These are phyloP conservation scores for Picea glauca DNA, from an alignment of 75 land plant species.

Conservation along the genomic window DNA sequence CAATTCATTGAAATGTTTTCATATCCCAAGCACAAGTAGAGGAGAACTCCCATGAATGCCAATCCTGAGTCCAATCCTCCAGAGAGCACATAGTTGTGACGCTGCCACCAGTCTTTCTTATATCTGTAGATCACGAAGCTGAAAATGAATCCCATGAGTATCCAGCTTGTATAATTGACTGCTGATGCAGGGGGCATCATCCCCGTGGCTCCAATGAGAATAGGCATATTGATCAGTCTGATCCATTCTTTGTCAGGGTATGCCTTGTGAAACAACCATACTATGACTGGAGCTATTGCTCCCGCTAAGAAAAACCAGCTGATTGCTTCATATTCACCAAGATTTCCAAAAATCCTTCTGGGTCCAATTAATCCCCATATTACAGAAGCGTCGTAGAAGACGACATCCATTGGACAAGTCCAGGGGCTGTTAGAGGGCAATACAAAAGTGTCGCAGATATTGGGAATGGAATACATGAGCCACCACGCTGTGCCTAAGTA, in stretches of 20 bases:
- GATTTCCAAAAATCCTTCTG: constrained; percentile 69
- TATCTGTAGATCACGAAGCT: constrained; percentile 58
- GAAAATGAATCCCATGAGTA: constrained; percentile 60
- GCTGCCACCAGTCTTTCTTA: constrained; percentile 62
- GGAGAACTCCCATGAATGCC: constrained; percentile 82
- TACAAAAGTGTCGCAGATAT: constrained; percentile 48
- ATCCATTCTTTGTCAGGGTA: constrained; percentile 73
- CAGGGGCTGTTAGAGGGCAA: constrained; percentile 68
- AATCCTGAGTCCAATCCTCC: constrained; percentile 91
- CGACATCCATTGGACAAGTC: constrained; percentile 77
- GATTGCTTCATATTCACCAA: constrained; percentile 50
- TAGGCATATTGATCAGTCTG: constrained; percentile 67
- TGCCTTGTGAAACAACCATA: constrained; percentile 53
- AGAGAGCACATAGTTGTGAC: constrained; percentile 80
- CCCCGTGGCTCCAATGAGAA: constrained; percentile 64
- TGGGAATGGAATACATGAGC: constrained; percentile 57
- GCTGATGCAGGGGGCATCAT: constrained; percentile 88
- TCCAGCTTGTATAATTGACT: constrained; percentile 87
- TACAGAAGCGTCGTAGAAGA: constrained; percentile 89
- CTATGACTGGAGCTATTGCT: constrained; percentile 70
- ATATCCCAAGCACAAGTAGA: constrained; percentile 50
- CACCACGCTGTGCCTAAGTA: constrained; percentile 77
- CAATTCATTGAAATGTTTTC: constrained; percentile 42
- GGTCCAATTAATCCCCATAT: constrained; percentile 92
- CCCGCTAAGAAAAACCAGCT: constrained; percentile 85